phyloP scores from a whole-genome alignment of 805 yeast genomes.

The Starmerella scarabaei region DNA sequence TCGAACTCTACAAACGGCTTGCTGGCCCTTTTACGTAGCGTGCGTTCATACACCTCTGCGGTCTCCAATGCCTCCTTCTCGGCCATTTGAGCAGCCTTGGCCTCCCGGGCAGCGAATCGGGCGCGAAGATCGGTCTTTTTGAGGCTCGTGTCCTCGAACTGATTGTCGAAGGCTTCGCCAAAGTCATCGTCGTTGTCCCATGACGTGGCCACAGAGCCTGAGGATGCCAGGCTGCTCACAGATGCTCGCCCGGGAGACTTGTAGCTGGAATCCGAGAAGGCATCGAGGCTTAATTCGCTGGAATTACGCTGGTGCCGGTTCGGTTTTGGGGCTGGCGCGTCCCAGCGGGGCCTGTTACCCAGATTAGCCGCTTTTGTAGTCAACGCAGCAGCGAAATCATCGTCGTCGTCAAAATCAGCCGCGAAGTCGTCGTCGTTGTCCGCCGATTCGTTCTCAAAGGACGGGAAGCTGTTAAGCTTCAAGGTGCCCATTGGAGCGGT shows the following conservation, averaged over 20 bases:
- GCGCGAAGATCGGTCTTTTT: constrained; percentile 5
- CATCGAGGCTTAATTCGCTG: constrained; percentile 6
- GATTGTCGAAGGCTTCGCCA: constrained; percentile 11
- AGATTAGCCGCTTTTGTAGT: neutral
- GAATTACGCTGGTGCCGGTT: neutral
- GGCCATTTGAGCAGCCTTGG: constrained; percentile 13
- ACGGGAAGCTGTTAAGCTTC: neutral
- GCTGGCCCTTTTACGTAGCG: neutral
- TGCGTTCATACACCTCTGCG: constrained; percentile 5
- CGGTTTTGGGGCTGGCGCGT: neutral
- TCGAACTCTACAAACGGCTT: constrained; percentile 2
- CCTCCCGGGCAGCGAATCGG: constrained; percentile 14
- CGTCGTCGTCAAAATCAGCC: constrained; percentile 9
- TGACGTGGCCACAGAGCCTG: constrained; percentile 15
- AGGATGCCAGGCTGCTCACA: constrained; percentile 14
- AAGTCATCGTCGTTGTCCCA: constrained; percentile 19
- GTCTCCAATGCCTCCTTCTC: constrained; percentile 8
- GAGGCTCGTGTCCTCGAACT: neutral
- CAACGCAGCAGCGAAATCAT: constrained; percentile 17
- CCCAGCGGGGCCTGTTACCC: too few relatives aligned
- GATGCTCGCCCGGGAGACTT: constrained; percentile 18
- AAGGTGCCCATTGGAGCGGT: too few relatives aligned
- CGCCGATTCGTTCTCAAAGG: neutral
- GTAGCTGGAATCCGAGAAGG: constrained; percentile 15
- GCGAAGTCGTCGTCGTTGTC: constrained; percentile 1